A percentile compares a stretch with the other conserved stretches of the same genome.
phyloP scores from a whole-genome alignment of 192 early-diverging fungal genomes.

The Gryganskiella cystojenkinii region DNA sequence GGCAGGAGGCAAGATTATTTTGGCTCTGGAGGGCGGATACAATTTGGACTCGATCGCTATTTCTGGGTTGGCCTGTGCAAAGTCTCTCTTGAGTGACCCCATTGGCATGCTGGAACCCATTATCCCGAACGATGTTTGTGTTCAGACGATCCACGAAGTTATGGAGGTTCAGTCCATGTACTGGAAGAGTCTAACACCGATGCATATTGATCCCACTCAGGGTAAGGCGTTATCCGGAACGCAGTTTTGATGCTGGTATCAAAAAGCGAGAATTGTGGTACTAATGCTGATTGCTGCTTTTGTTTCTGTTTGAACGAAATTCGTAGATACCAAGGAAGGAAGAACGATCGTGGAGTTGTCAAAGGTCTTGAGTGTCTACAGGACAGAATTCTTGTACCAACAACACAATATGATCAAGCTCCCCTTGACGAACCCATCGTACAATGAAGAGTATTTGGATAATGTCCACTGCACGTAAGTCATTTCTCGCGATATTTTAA shows the following conservation, averaged over 20 bases:
- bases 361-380: conserved; percentile 38
- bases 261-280: background rate
- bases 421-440: conserved; percentile 39
- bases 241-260: conserved; percentile 8
- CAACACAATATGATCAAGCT: conserved; percentile 44
- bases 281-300: background rate
- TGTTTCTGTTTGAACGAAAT: too few species aligned
- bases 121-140: conserved; percentile 53
- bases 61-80: conserved; percentile 81
- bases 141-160: conserved; percentile 60
- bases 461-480: conserved; percentile 52
- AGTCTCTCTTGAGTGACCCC: conserved; percentile 74
- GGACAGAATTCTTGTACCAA: conserved; percentile 42
- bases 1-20: conserved; percentile 76
- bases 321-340: conserved; percentile 17
- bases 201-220: conserved; percentile 34
- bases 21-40: conserved; percentile 93
- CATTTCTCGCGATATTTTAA: too few species aligned
- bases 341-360: conserved; percentile 19
- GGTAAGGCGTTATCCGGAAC: conserved; percentile 19
- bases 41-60: conserved; percentile 79
- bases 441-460: conserved; percentile 30
- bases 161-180: conserved; percentile 57
- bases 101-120: conserved; percentile 50
- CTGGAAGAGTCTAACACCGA: conserved; percentile 57